Evolutionary conservation across 768 basidiomycete species (phyloP).

Genomic region (Termitomyces heimii): DNA sequence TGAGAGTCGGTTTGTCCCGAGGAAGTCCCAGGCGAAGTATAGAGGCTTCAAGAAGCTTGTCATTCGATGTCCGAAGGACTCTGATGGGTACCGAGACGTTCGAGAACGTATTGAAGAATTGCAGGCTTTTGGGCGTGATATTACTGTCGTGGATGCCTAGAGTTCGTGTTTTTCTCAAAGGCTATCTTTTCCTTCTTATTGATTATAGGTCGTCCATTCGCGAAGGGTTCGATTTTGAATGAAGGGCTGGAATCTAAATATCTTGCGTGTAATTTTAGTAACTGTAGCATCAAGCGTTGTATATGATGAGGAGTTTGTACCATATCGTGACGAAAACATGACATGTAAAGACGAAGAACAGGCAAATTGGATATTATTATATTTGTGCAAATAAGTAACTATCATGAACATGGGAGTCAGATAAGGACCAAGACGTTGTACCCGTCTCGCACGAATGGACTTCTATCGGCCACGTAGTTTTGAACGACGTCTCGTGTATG

Average conservation of each 20-base stretch:
- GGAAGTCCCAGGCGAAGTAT: constrained; percentile 2
- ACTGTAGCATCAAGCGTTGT: background rate
- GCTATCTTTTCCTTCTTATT: background rate
- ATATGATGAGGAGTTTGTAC: background rate
- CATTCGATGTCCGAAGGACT: constrained; percentile 1
- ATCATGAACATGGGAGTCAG: background rate
- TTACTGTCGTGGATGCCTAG: background rate
- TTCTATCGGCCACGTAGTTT: background rate
- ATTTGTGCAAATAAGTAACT: background rate
- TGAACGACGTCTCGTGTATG: background rate
- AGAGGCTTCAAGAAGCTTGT: constrained; percentile 7
- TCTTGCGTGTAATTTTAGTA: background rate
- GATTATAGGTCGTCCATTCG: too few relatives aligned
- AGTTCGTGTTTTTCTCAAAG: background rate
- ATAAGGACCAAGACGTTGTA: background rate
- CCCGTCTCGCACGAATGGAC: background rate
- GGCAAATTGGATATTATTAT: background rate
- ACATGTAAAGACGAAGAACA: background rate
- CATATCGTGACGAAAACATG: background rate
- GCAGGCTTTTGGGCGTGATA: background rate
- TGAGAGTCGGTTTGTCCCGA: constrained; percentile 7
- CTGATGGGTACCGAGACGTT: constrained; percentile 1
- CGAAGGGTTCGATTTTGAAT: background rate
- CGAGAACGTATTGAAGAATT: constrained; percentile 4
- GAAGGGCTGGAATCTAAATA: background rate